These are phyloP conservation scores for Populus alba DNA, from an alignment of 345 rosid species.

Conservation along the genomic window DNA sequence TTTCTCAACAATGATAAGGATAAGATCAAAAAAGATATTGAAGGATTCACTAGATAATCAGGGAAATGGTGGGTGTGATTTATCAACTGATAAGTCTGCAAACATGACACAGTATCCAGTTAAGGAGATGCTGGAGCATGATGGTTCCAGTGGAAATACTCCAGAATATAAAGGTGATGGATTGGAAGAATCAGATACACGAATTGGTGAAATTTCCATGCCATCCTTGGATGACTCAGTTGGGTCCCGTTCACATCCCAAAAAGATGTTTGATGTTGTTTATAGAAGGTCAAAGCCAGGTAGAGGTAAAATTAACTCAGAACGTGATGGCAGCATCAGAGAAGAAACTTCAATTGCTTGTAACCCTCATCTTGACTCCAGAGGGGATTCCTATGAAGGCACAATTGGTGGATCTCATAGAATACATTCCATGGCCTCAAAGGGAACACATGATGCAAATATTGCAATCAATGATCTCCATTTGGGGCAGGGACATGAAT, in stretches of 20 bases:
- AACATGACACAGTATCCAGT: slow-evolving; percentile 32
- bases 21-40: slow-evolving; percentile 39
- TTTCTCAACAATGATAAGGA: slow-evolving; percentile 42
- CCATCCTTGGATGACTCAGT: slow-evolving; percentile 32
- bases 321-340: slow-evolving; percentile 36
- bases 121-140: slow-evolving; percentile 26
- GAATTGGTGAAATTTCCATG: slow-evolving; percentile 27
- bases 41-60: slow-evolving; percentile 33
- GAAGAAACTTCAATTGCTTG: slow-evolving; percentile 45
- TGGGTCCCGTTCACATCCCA: slow-evolving; percentile 38
- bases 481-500: slow-evolving; percentile 32
- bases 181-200: slow-evolving; percentile 36
- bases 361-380: slow-evolving; percentile 34
- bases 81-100: slow-evolving; percentile 28
- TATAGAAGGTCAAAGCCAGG: slow-evolving; percentile 68
- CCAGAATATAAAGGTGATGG: slow-evolving; percentile 29
- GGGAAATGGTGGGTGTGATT: slow-evolving; percentile 32
- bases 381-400: slow-evolving; percentile 38
- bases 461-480: slow-evolving; percentile 15
- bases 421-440: slow-evolving; percentile 35
- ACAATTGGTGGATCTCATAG: slow-evolving; percentile 33
- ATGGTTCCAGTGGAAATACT: slow-evolving; percentile 26
- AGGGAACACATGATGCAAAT: slow-evolving; percentile 32
- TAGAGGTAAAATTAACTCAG: slow-evolving; percentile 42
- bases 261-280: slow-evolving; percentile 69